phyloP scores from a whole-genome alignment of 495 filamentous ascomycete species.

The Aspergillus nanangensis region DNA sequence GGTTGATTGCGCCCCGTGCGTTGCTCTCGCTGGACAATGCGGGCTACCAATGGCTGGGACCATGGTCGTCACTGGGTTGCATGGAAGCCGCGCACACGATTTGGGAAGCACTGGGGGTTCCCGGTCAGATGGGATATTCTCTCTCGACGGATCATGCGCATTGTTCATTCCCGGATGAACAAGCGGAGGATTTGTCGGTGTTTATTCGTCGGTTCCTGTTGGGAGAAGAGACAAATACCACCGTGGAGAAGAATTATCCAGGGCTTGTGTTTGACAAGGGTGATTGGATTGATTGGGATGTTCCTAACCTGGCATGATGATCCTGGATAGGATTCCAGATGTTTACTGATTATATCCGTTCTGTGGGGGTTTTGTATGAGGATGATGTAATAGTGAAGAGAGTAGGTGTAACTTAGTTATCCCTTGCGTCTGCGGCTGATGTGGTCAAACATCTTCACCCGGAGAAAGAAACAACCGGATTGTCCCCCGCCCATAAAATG shows the following conservation, averaged over 20 bases:
- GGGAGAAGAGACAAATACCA: background rate
- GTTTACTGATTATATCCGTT: too few relatives aligned
- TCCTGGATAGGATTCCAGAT: background rate
- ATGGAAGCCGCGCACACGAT: constrained; percentile 4
- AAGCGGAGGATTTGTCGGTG: constrained; percentile 1
- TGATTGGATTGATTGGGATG: constrained; percentile 4
- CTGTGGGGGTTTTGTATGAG: too few relatives aligned
- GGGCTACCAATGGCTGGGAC: constrained; percentile 10
- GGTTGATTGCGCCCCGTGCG: constrained; percentile 4
- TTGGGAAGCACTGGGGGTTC: constrained; percentile 2
- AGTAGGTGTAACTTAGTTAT: too few relatives aligned
- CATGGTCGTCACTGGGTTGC: constrained; percentile 5
- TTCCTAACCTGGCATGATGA: background rate
- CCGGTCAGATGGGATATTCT: constrained; percentile 7
- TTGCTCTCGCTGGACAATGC: constrained; percentile 6
- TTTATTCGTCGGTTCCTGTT: constrained; percentile 5
- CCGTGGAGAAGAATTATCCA: background rate
- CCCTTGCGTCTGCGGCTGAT: too few relatives aligned
- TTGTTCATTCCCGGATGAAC: constrained; percentile 4
- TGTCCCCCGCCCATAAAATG: too few relatives aligned
- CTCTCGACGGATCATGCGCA: constrained; percentile 1
- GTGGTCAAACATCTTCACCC: too few relatives aligned
- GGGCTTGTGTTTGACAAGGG: background rate
- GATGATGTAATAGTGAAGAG: too few relatives aligned
- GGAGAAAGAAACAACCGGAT: too few relatives aligned